Evolutionary conservation across 1,284 basidiomycete genomes (phyloP), one percentile per base, ranked within the genome.

Genomic region (Boletellus dicymbophilus): DNA sequence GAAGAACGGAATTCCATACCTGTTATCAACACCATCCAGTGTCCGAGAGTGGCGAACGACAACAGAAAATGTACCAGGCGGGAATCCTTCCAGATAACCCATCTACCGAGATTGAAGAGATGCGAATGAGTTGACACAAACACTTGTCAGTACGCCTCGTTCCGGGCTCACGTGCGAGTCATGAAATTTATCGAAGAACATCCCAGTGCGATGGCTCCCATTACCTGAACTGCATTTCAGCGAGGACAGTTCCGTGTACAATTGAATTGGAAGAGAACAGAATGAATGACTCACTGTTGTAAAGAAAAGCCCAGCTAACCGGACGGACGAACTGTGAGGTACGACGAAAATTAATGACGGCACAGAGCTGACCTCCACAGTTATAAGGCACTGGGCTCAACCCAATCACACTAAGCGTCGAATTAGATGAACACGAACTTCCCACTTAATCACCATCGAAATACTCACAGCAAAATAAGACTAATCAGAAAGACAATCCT

Each of bases 21-120:
- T 18, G 50, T 3, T 12, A 21, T 26, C 11, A 63, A 33, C 7
- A 57, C 10, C 2, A 42, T 31, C 62, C 60, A 63, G 9, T 63
- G 60, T 6, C 60, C 65, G 6, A 57, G 16, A 3, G 56, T 25
- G 6, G 54, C 9, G 11, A 58, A 27, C 21, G 31, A 18, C 3
- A 63, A 23, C 9, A 63, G 20, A 20, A 43, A 0, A 15, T 63
- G 54, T 31, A 61, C 46, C 11, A 37, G 18, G 39, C 39, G 51
- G 3, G 44, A 58, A 30, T 55, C 21, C 15, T 53, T 52, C 62
- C 65, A 63, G 10, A 63, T 61, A 7, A 63, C 27, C 65, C 65
- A 67, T 38, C 65, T 63, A 26, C 7, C 12, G 2, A 26, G 10
- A 20, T 37, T n/a, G 37, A 47, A n/a, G n/a, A 51, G 44, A 40